These are phyloP conservation scores for Fusarium sp. DNA, from an alignment of 2,329 filamentous ascomycete species.

Conservation along the genomic window DNA sequence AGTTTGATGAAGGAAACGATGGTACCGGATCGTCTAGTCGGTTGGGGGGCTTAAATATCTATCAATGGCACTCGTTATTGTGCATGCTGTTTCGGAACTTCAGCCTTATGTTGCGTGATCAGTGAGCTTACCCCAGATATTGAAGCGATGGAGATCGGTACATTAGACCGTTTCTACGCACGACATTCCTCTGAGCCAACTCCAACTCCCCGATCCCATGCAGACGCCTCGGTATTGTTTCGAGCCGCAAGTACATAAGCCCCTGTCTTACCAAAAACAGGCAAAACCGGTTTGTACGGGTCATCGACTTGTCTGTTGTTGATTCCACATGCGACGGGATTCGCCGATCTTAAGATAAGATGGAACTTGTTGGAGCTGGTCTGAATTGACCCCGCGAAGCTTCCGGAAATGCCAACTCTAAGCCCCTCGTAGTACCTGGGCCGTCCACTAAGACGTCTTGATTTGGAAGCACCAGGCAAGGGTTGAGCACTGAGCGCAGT, in stretches of 20 bases:
- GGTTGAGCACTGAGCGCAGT: constrained; percentile 37
- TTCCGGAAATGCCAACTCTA: constrained; percentile 28
- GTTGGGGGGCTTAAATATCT: constrained; percentile 24
- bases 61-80: constrained; percentile 24
- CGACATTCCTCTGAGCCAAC: not conserved
- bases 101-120: constrained; percentile 44
- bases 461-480: constrained; percentile 27
- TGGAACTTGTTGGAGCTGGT: constrained; percentile 31
- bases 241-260: constrained; percentile 16
- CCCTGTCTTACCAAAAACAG: not conserved
- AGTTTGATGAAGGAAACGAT: constrained; percentile 4
- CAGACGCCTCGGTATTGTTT: constrained; percentile 19
- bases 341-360: constrained; percentile 36
- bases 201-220: constrained; percentile 2
- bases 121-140: constrained; percentile 33
- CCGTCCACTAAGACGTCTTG: constrained; percentile 23
- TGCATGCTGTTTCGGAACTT: constrained; percentile 33
- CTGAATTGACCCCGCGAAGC: constrained; percentile 23
- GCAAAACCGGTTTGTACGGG: constrained; percentile 40
- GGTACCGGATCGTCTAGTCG: constrained; percentile 5
- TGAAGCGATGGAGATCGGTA: constrained; percentile 33
- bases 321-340: constrained; percentile 33
- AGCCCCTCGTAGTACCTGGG: constrained; percentile 15
- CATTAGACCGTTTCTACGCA: constrained; percentile 20
- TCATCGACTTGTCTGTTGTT: constrained; percentile 39